A percentile compares a stretch with the other conserved stretches of the same genome.
Conservation (phyloP, 148 eudicot genomes). For the Limonium bicolor region DNA sequence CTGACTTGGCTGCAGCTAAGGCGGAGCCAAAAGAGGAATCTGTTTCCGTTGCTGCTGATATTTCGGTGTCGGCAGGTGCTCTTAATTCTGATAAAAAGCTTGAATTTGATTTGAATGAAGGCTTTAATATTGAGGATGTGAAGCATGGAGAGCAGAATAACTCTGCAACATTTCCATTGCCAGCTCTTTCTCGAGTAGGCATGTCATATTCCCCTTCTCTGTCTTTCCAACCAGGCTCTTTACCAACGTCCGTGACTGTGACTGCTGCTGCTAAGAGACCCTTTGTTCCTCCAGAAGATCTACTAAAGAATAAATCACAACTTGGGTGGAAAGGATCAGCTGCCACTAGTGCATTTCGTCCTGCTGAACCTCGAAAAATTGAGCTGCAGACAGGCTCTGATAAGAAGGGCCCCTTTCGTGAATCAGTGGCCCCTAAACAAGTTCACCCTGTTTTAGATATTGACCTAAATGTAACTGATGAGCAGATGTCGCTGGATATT, state of each 20-base stretch:
- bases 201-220: slow-evolving; percentile 16
- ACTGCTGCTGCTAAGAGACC: slow-evolving; percentile 80
- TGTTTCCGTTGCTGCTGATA: background rate
- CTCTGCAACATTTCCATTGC: slow-evolving; percentile 8
- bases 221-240: slow-evolving; percentile 16
- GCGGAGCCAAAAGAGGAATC: slow-evolving; percentile 4
- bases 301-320: slow-evolving; percentile 45
- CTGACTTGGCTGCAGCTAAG: background rate
- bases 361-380: slow-evolving; percentile 74
- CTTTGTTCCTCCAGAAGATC: slow-evolving; percentile 54
- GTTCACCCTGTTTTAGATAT: slow-evolving; percentile 35
- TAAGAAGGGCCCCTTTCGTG: slow-evolving; percentile 12
- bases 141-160: slow-evolving; percentile 26
- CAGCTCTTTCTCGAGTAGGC: slow-evolving; percentile 15
- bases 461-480: slow-evolving; percentile 75
- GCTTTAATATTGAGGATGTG: slow-evolving; percentile 44
- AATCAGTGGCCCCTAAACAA: slow-evolving; percentile 16
- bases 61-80: background rate
- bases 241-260: slow-evolving; percentile 50
- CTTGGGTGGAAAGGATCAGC: slow-evolving; percentile 96
- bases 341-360: slow-evolving; percentile 91
- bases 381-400: slow-evolving; percentile 16
- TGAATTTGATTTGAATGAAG: slow-evolving; percentile 66
- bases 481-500: slow-evolving; percentile 36
- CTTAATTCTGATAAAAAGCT: slow-evolving; percentile 2